A percentile compares a stretch with the other conserved stretches of the same genome.
Conservation (phyloP, 345 rosid genomes). For the Physaria fendleri region DNA sequence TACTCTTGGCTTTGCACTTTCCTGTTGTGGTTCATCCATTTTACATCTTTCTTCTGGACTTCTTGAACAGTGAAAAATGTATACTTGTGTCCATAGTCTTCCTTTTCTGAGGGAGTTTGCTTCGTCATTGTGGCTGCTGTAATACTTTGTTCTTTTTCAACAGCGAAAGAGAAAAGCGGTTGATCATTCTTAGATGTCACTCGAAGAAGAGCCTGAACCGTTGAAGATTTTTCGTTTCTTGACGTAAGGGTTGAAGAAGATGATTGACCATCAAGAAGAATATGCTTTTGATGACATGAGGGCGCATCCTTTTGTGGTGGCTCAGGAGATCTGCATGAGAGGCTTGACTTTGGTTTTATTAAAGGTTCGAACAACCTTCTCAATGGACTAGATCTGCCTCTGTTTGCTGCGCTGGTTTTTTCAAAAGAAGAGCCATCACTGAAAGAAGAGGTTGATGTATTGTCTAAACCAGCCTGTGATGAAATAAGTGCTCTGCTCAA, state of each 20-base stretch:
- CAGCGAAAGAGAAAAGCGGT: conserved; percentile 80
- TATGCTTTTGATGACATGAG: conserved; percentile 30
- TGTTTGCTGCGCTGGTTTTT: conserved; percentile 35
- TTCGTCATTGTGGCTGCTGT: conserved; percentile 75
- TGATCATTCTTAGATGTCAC: conserved; percentile 78
- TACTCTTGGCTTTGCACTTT: conserved; percentile 57
- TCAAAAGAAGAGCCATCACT: conserved; percentile 31
- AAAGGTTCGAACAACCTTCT: conserved; percentile 81
- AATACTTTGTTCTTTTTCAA: conserved; percentile 60
- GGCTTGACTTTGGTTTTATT: conserved; percentile 52
- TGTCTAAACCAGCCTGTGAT: conserved; percentile 39
- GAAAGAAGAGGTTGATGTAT: conserved; percentile 35
- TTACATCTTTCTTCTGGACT: conserved; percentile 61
- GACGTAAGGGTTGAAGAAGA: conserved; percentile 27
- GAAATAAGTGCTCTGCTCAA: conserved; percentile 27
- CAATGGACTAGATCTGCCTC: conserved; percentile 87
- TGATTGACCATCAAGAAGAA: conserved; percentile 27
- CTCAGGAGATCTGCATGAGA: conserved; percentile 34
- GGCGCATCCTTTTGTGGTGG: conserved; percentile 34
- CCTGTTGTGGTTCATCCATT: conserved; percentile 69
- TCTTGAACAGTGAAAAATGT: conserved; percentile 71
- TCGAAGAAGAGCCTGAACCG: conserved; percentile 73
- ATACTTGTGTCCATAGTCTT: conserved; percentile 50
- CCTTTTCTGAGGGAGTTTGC: conserved; percentile 39
- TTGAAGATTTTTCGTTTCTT: conserved; percentile 38